Conservation (phyloP, 176 grass and related monocot genomes). For the Oryza brachyantha region DNA sequence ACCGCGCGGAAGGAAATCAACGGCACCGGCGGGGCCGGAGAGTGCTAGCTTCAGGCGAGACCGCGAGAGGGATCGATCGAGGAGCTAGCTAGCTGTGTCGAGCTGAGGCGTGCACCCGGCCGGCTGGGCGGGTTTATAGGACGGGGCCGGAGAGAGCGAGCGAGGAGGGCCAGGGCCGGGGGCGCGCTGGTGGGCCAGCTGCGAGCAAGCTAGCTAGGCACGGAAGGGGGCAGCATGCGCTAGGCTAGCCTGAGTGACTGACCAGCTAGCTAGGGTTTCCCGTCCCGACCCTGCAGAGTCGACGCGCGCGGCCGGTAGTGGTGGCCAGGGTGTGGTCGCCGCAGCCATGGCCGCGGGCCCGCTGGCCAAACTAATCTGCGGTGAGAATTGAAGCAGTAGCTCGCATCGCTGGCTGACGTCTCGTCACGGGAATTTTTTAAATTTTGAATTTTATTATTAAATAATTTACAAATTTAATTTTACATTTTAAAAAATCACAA, state of each 20-base stretch:
- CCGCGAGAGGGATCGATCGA: not conserved
- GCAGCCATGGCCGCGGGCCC: not conserved
- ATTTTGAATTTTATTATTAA: too few species aligned
- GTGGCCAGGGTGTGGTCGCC: not conserved
- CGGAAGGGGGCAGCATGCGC: not conserved
- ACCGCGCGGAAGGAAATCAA: too few species aligned
- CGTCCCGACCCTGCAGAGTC: too few species aligned
- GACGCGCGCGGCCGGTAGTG: not conserved
- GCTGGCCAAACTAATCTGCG: not conserved
- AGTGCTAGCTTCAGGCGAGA: too few species aligned
- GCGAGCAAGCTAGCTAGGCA: too few species aligned
- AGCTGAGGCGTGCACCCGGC: not conserved
- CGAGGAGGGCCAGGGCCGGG: not conserved
- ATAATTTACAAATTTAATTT: too few species aligned
- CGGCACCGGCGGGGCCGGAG: too few species aligned
- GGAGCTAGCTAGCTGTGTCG: too few species aligned
- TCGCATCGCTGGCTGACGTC: not conserved
- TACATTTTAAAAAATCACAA: too few species aligned
- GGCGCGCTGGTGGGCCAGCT: conserved; percentile 6
- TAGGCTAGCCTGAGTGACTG: too few species aligned
- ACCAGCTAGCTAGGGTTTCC: not conserved
- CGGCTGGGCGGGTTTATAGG: conserved; percentile 35
- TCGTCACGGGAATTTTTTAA: too few species aligned
- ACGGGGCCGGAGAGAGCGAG: too few species aligned
- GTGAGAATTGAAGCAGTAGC: not conserved